Evolutionary conservation across 1,139 yeast genomes (phyloP).

Genomic region (Candida sp.): DNA sequence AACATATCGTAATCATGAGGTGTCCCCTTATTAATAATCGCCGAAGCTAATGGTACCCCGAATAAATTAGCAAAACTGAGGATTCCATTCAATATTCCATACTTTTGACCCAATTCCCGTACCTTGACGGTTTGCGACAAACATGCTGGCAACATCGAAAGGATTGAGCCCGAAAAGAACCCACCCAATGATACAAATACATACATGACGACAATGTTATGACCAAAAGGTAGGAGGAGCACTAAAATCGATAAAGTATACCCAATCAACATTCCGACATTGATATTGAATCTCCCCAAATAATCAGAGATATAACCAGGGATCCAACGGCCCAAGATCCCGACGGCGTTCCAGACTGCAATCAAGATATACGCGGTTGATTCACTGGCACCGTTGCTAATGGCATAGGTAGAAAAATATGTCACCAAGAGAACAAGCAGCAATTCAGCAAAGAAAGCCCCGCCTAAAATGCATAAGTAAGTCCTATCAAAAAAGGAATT

Average conservation of each 20-base stretch:
- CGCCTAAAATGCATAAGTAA: slow-evolving; percentile 24
- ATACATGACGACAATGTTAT: slow-evolving; percentile 24
- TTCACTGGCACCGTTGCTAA: slow-evolving; percentile 36
- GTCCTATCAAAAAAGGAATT: slow-evolving; percentile 12
- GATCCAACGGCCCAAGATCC: slow-evolving; percentile 34
- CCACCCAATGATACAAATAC: slow-evolving; percentile 34
- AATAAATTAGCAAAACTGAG: slow-evolving; percentile 37
- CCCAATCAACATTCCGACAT: slow-evolving; percentile 32
- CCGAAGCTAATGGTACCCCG: slow-evolving; percentile 46
- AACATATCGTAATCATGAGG: slow-evolving; percentile 28
- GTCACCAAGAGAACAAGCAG: slow-evolving; percentile 50
- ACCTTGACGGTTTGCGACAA: slow-evolving; percentile 36
- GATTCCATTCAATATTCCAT: slow-evolving; percentile 36
- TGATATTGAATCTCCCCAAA: slow-evolving; percentile 37
- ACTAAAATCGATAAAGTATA: slow-evolving; percentile 27
- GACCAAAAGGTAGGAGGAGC: slow-evolving; percentile 41
- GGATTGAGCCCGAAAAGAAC: slow-evolving; percentile 25
- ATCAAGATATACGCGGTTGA: slow-evolving; percentile 32
- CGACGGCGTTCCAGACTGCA: slow-evolving; percentile 39
- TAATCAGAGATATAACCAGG: slow-evolving; percentile 38
- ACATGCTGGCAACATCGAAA: slow-evolving; percentile 39
- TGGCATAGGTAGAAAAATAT: slow-evolving; percentile 41
- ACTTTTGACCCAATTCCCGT: slow-evolving; percentile 37
- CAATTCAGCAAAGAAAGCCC: slow-evolving; percentile 53
- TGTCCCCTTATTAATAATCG: slow-evolving; percentile 33